Conservation (phyloP, 352 stramenopile species). For the Globisporangium lucens region DNA sequence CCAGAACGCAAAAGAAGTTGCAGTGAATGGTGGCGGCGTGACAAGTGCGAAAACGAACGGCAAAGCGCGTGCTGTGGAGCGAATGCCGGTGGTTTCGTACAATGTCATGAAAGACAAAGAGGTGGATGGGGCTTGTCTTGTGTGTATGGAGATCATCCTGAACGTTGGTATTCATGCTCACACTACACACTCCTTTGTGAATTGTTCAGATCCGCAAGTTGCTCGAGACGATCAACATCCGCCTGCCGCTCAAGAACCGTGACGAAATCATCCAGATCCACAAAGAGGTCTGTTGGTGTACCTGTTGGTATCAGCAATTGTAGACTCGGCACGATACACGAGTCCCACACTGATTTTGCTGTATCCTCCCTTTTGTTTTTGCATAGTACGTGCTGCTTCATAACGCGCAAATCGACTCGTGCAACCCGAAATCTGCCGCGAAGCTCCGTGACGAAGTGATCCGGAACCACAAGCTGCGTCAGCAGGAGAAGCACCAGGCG, state of each 20-base stretch:
- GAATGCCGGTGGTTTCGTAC: slow-evolving; percentile 78
- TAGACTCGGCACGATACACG: too few species aligned
- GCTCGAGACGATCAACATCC: slow-evolving; percentile 65
- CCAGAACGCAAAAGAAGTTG: slow-evolving; percentile 1
- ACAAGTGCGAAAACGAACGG: slow-evolving; percentile 1
- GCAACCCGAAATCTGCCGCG: slow-evolving; percentile 60
- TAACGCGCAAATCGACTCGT: slow-evolving; percentile 80
- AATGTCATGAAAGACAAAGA: slow-evolving; percentile 87
- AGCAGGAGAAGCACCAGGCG: slow-evolving; percentile 57
- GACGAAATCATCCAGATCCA: slow-evolving; percentile 88
- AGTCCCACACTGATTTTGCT: too few species aligned
- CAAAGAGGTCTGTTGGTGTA: slow-evolving; percentile 59
- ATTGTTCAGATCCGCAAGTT: slow-evolving; percentile 50
- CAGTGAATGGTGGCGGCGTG: background rate
- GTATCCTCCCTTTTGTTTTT: background rate
- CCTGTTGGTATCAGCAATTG: too few species aligned
- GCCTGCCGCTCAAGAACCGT: slow-evolving; percentile 54
- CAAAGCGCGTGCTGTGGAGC: slow-evolving; percentile 28
- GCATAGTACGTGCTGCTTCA: slow-evolving; percentile 69
- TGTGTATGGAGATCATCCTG: background rate
- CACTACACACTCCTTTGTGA: background rate
- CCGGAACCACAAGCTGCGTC: slow-evolving; percentile 56
- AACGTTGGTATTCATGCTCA: background rate
- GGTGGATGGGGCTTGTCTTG: slow-evolving; percentile 15
- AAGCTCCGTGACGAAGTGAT: slow-evolving; percentile 71